Evolutionary conservation across 2,329 filamentous ascomycete species (phyloP).

Genomic region (Trichoderma sp.): DNA sequence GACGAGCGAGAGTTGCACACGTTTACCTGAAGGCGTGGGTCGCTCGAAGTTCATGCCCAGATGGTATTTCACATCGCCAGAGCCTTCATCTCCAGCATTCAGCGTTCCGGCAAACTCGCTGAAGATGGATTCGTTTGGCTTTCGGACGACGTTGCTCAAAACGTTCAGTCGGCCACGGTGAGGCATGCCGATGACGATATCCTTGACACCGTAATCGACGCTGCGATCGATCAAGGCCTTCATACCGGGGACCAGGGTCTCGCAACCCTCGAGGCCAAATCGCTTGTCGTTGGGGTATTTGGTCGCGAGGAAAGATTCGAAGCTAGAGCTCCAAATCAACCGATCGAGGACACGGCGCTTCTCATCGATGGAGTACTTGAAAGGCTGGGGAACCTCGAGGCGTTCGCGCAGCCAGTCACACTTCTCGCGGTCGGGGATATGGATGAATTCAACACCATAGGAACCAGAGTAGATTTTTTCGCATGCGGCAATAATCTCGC

Average conservation of each 20-base stretch:
- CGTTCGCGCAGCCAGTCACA: slow-evolving; percentile 98
- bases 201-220: slow-evolving; percentile 97
- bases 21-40: slow-evolving; percentile 95
- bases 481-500: slow-evolving; percentile 89
- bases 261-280: slow-evolving; percentile 96
- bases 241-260: slow-evolving; percentile 97
- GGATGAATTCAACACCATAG: slow-evolving; percentile 98
- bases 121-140: slow-evolving; percentile 99
- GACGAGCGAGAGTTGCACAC: slow-evolving; percentile 96
- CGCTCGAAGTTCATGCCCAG: slow-evolving; percentile 99
- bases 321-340: slow-evolving; percentile 97
- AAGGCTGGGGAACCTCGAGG: slow-evolving; percentile 87
- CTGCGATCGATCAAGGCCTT: slow-evolving; percentile 98
- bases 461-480: slow-evolving; percentile 95
- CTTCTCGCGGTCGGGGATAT: slow-evolving; percentile 94
- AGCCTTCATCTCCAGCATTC: slow-evolving; percentile 89
- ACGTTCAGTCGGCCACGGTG: slow-evolving; percentile 98
- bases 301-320: slow-evolving; percentile 90
- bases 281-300: slow-evolving; percentile 99
- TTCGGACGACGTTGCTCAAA: slow-evolving; percentile 95
- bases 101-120: slow-evolving; percentile 91
- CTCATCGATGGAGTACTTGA: slow-evolving; percentile 97
- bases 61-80: slow-evolving; percentile 99
- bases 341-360: slow-evolving; percentile 97
- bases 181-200: slow-evolving; percentile 99